Conservation (phyloP, 192 early-diverging fungal species). For the Coemansia sp. region DNA sequence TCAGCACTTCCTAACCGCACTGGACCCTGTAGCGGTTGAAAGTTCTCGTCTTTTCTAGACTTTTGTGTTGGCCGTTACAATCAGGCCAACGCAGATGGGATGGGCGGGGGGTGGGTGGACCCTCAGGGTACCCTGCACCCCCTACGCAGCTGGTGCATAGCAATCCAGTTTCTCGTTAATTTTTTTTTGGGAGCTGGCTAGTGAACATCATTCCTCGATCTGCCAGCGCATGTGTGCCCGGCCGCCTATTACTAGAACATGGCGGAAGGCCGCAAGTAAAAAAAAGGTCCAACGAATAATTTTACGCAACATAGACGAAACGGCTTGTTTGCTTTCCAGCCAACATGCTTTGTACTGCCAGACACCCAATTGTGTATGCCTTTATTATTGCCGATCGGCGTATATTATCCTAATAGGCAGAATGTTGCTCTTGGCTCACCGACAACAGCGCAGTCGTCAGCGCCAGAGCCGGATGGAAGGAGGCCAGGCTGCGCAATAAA, state of each 20-base stretch:
- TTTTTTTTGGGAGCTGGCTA: background rate
- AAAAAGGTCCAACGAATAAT: background rate
- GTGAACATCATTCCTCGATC: background rate
- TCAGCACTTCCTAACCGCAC: constrained; percentile 7
- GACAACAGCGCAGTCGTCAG: background rate
- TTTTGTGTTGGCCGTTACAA: constrained; percentile 2
- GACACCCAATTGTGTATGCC: background rate
- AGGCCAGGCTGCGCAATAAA: background rate
- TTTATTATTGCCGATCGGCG: constrained; percentile 1
- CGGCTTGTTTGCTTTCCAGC: background rate
- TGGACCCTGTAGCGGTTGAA: constrained; percentile 15
- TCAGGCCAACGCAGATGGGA: constrained; percentile 5
- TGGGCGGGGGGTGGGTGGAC: background rate
- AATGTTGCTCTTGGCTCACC: background rate
- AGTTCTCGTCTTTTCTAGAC: background rate
- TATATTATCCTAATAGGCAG: background rate
- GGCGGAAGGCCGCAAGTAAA: background rate
- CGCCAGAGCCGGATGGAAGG: background rate
- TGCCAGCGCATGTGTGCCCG: background rate
- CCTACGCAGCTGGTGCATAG: background rate
- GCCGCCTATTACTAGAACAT: background rate
- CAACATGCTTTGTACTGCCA: background rate
- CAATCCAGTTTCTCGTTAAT: background rate
- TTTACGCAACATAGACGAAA: background rate
- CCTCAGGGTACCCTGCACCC: background rate